Evolutionary conservation across 768 basidiomycete species (phyloP).

Genomic region (Tulasnella sp.): DNA sequence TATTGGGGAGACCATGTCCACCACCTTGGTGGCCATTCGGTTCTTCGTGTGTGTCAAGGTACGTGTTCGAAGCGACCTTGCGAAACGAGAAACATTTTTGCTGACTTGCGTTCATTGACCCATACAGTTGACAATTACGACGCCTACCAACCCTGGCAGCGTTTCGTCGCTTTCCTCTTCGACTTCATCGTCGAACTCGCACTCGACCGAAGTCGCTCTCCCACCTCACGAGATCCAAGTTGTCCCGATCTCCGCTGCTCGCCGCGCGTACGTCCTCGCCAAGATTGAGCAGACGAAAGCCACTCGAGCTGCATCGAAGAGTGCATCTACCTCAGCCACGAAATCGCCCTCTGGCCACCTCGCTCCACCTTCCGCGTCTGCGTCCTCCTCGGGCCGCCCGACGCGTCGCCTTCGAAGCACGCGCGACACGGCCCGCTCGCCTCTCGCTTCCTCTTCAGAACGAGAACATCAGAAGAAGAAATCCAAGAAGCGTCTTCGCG

Average conservation of each 20-base stretch:
- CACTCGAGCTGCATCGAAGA: not conserved
- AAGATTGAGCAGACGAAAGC: slow-evolving; percentile 13
- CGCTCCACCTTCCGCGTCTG: not conserved
- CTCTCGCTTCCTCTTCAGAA: not conserved
- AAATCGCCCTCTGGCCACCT: not conserved
- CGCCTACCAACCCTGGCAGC: not conserved
- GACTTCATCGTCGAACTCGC: slow-evolving; percentile 37
- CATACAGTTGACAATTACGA: not conserved
- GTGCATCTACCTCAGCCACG: not conserved
- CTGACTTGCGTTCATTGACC: not conserved
- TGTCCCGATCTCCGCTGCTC: not conserved
- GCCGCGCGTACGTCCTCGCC: slow-evolving; percentile 17
- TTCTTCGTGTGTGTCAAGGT: slow-evolving; percentile 73
- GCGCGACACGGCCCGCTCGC: not conserved
- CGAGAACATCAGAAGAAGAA: not conserved
- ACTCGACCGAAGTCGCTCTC: slow-evolving; percentile 4
- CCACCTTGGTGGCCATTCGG: slow-evolving; percentile 57
- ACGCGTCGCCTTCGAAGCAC: not conserved
- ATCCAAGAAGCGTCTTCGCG: slow-evolving; percentile 3
- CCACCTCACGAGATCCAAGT: slow-evolving; percentile 19
- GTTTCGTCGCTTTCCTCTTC: not conserved
- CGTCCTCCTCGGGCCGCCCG: not conserved
- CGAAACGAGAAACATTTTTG: not conserved
- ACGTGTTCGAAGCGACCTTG: slow-evolving; percentile 25
- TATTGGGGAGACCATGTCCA: slow-evolving; percentile 70